Conservation (phyloP, 306 rosid species). For the Glycine latifolia region DNA sequence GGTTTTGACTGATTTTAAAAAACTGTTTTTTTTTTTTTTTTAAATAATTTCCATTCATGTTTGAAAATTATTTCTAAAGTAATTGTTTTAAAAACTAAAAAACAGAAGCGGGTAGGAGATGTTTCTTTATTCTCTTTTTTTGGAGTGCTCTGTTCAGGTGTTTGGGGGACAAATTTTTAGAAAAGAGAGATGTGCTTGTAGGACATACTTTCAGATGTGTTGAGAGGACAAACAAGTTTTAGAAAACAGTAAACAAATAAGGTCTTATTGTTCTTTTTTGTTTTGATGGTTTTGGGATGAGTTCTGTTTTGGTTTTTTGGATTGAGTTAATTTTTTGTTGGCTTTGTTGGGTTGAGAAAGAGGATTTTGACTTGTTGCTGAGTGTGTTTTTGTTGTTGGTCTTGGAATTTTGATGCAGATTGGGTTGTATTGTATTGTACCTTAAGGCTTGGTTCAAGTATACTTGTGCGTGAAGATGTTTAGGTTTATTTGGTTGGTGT, state of each 20-base stretch:
- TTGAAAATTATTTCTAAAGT: neutral
- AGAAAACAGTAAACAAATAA: neutral
- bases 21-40: neutral
- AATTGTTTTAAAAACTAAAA: too few species aligned
- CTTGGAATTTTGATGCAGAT: slow-evolving; percentile 21
- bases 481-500: slow-evolving; percentile 19
- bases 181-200: neutral
- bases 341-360: slow-evolving; percentile 22
- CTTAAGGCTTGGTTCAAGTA: slow-evolving; percentile 24
- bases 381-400: slow-evolving; percentile 13
- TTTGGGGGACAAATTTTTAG: neutral
- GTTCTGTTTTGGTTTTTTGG: slow-evolving; percentile 31
- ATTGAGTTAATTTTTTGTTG: slow-evolving; percentile 22
- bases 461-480: slow-evolving; percentile 20
- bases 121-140: too few species aligned
- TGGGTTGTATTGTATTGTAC: slow-evolving; percentile 24
- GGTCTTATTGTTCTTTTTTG: neutral
- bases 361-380: slow-evolving; percentile 36
- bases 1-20: neutral
- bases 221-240: slow-evolving; percentile 2
- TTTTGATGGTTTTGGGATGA: neutral
- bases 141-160: neutral
- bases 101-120: too few species aligned
- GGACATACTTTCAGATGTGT: neutral
- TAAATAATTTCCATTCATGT: too few species aligned